Conservation (phyloP, 1,284 basidiomycete species). For the Omphalotus olearius region DNA sequence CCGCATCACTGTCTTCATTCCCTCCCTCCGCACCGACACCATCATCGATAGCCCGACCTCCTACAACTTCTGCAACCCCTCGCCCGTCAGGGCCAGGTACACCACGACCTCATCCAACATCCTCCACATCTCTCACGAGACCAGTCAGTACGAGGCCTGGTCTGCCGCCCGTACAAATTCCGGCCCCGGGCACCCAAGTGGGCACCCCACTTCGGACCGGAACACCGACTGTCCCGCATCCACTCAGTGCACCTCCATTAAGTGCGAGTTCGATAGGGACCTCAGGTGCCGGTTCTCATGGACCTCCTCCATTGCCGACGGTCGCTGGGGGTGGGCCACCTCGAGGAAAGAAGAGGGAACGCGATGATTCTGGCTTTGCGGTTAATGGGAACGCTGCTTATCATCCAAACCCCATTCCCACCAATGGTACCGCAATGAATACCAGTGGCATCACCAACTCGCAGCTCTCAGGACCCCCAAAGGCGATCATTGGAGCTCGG, state of each 20-base stretch:
- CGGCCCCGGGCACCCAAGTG: constrained; percentile 15
- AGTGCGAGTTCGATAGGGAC: constrained; percentile 16
- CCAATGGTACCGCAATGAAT: constrained; percentile 6
- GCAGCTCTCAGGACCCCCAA: constrained; percentile 14
- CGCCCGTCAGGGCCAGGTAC: constrained; percentile 18
- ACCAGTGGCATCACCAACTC: constrained; percentile 15
- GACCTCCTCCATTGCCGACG: background rate
- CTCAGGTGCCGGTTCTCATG: constrained; percentile 18
- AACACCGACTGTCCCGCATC: constrained; percentile 25
- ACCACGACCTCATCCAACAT: constrained; percentile 24
- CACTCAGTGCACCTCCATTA: constrained; percentile 25
- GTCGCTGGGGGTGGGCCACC: background rate
- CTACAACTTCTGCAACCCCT: constrained; percentile 20
- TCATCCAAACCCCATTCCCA: background rate
- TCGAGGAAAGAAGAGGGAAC: constrained; percentile 50
- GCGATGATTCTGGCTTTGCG: constrained; percentile 29
- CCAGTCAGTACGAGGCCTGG: constrained; percentile 20
- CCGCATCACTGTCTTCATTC: constrained; percentile 28
- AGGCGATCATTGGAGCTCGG: constrained; percentile 41
- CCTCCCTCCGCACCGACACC: constrained; percentile 18
- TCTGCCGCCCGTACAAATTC: constrained; percentile 19
- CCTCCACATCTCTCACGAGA: constrained; percentile 10
- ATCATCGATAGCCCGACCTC: constrained; percentile 1
- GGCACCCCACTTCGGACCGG: constrained; percentile 27
- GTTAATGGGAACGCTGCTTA: constrained; percentile 12